Base-by-base conservation (phyloP, 768 basidiomycete species). In the Naganishia randhawae region DNA sequence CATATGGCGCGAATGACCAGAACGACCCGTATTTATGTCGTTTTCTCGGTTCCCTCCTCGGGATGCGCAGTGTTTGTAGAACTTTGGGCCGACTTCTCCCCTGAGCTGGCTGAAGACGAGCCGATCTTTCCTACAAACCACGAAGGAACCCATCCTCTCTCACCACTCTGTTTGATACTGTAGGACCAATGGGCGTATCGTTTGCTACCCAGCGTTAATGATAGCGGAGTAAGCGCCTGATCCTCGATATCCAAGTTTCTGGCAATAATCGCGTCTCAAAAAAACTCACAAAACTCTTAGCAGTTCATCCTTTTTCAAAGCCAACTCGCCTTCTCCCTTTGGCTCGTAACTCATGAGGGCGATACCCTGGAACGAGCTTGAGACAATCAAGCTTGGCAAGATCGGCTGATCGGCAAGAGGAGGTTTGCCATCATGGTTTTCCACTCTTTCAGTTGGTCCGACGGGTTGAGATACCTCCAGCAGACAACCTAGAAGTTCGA, bases 111-210 rank as follows among this genome's bases (percentile, higher is more conserved):
- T 13, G 57, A 61, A 27, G 57, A 61, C 10, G 57, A 41, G 7
- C 57, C 57, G 37, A 61, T 61, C 31, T 94, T 96, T 63, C 93
- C 92, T 69, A 95, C 92, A 77, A 91, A 95, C 95, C 95, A 98
- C 27, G 91, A 92, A 84, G 94, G 94, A 27, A 96, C 92, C 95
- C 95, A 98, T 41, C 95, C 95, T 71, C 95, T 86, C 80, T 92
- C 90, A 50, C 95, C 95, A 25, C 88, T 87, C 16, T 90, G 88
- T 76, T 96, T 91, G 80, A 68, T 57, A n/a, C 67, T 62, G 31
- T 68, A 68, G 10, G 67, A 68, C 67, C 67, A 68, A 17, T 68
- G 67, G 11, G 67, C 55, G 27, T 68, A 68, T 50, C 67, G 55
- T 68, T 94, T 93, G 75, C 97, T 92, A 71, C 91, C 91, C 52